A percentile compares a stretch with the other conserved stretches of the same genome.
Evolutionary conservation across 2,329 filamentous ascomycete species (phyloP).

Genomic region (Talaromyces verruculosus): DNA sequence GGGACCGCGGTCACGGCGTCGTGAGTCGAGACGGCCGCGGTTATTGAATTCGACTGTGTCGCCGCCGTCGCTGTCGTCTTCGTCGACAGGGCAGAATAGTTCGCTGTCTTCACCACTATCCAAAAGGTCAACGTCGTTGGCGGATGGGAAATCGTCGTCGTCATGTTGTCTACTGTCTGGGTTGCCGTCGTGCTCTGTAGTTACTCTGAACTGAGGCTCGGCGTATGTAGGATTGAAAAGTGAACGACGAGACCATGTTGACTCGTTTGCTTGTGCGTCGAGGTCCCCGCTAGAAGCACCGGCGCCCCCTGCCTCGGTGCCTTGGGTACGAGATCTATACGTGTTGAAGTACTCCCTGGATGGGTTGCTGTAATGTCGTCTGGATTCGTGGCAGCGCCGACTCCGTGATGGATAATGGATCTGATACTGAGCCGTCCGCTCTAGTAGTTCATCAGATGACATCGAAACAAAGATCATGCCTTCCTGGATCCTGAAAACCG

Average conservation of each 20-base stretch:
- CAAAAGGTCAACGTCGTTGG: conserved; percentile 30
- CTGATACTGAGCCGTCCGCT: conserved; percentile 71
- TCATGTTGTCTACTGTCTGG: conserved; percentile 37
- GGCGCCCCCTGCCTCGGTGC: conserved; percentile 31
- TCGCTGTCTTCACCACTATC: conserved; percentile 33
- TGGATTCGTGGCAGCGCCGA: conserved; percentile 29
- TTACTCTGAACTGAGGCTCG: conserved; percentile 39
- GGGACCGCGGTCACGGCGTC: conserved; percentile 29
- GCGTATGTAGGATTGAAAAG: conserved; percentile 11
- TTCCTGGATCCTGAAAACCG: conserved; percentile 69
- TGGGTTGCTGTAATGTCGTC: conserved; percentile 34
- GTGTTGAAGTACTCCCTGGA: conserved; percentile 44
- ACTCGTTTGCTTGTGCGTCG: conserved; percentile 26
- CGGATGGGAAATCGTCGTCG: conserved; percentile 30
- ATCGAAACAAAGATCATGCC: conserved; percentile 91
- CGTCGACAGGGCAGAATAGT: conserved; percentile 34
- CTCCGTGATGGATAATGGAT: conserved; percentile 59
- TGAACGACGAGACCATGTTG: conserved; percentile 6
- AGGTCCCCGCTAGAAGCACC: conserved; percentile 26
- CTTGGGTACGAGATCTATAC: conserved; percentile 38
- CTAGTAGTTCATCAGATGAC: conserved; percentile 73
- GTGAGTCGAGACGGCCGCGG: conserved; percentile 31
- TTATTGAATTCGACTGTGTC: conserved; percentile 25
- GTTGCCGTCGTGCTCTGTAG: conserved; percentile 40
- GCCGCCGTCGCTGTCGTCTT: conserved; percentile 35